Evolutionary conservation across 164 flowering plant genomes (phyloP), one percentile per base, ranked within the genome.

Genomic region (Chloranthus sessilifolius): DNA sequence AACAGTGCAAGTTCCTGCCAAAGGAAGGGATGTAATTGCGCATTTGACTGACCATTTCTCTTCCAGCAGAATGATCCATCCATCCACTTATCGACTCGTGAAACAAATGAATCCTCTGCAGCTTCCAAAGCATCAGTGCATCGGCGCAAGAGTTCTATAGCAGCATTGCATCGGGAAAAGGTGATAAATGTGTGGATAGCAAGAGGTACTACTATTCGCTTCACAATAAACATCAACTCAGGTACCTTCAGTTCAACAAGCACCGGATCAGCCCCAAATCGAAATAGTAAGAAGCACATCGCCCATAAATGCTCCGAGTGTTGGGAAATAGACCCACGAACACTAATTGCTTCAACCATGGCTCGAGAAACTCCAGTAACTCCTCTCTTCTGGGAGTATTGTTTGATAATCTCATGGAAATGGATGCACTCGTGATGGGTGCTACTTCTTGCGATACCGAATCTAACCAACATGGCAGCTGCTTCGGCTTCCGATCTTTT

Each of bases 1-100:
- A 77, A 59, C 6, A 88, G 60, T 1, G 91, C 90, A n/a, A 86
- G 70, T 38, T 92, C 94, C 61, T 88, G 94, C 96, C 99, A 92
- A 11, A 92, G 75, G 53, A 47, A 73, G 3, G 95, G 95, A 62
- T 85, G 83, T 61, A 88, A 52, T 77, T 88, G 95, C 2, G 98
- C 92, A 37, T 53, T 74, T 1, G 88, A 80, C 50, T 75, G 79
- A 16, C 77, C 61, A 0, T 96, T 80, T 45, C 66, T 71, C 29
- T 50, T 43, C 90, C 98, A 92, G 55, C 96, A 88, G 4, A 77
- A 68, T 23, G 95, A 81, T 53, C 63, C 74, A 46, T 83, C 83
- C 54, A 91, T 51, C 90, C 85, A 82, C 54, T 85, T 92, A 53
- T 84, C 95, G 17, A 82, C 91, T 2, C 82, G 92, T 7, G 88